A percentile compares a stretch with the other conserved stretches of the same genome.
phyloP scores from a whole-genome alignment of 257 asterid genomes.

The Knoxia roxburghii region DNA sequence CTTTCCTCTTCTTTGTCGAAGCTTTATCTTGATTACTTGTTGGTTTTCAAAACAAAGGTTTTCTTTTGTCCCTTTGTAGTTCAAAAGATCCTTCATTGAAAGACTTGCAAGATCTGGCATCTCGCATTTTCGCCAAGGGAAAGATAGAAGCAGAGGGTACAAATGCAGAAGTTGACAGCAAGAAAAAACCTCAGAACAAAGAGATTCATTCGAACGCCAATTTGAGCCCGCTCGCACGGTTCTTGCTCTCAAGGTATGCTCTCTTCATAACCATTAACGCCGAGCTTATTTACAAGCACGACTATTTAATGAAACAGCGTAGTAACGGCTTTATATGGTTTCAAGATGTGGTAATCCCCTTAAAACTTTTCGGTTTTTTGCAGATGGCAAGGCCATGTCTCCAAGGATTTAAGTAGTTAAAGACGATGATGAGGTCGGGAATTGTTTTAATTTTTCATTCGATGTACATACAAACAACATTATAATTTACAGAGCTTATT shows the following conservation, averaged over 20 bases:
- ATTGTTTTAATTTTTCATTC: constrained; percentile 28
- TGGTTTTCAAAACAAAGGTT: constrained; percentile 17
- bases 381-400: constrained; percentile 96
- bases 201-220: constrained; percentile 70
- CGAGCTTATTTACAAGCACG: too few relatives aligned
- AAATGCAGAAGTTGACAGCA: constrained; percentile 51
- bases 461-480: constrained; percentile 29
- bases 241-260: constrained; percentile 95
- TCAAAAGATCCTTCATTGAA: constrained; percentile 76
- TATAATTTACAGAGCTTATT: constrained; percentile 32
- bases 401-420: constrained; percentile 67
- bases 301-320: too few relatives aligned
- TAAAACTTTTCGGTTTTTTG: constrained; percentile 19
- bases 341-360: constrained; percentile 11
- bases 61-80: constrained; percentile 34
- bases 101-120: constrained; percentile 78
- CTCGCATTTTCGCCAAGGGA: constrained; percentile 50
- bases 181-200: constrained; percentile 65
- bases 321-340: neutral
- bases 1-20: constrained; percentile 7
- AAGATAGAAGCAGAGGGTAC: constrained; percentile 50
- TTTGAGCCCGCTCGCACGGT: constrained; percentile 94
- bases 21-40: neutral
- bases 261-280: neutral
- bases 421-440: constrained; percentile 19